Conservation (phyloP, 2,329 filamentous ascomycete species). For the Ascochyta koolunga region DNA sequence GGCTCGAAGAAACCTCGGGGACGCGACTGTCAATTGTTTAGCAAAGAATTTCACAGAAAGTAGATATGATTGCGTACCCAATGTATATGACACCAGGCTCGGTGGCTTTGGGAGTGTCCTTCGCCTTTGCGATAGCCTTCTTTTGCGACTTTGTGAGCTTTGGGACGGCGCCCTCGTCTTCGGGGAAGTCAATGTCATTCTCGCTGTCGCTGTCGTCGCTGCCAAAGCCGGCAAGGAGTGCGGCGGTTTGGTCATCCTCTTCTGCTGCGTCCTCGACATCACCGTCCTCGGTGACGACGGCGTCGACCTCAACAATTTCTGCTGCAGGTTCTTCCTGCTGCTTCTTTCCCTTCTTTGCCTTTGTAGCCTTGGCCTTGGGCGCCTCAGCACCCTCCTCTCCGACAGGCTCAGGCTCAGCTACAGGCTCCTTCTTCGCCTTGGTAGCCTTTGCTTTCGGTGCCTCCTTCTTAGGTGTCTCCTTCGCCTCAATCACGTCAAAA, state of each 20-base stretch:
- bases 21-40: conserved; percentile 64
- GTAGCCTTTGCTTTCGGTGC: conserved; percentile 26
- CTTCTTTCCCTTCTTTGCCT: conserved; percentile 31
- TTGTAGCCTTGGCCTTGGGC: conserved; percentile 27
- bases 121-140: conserved; percentile 56
- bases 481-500: conserved; percentile 16
- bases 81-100: conserved; percentile 85
- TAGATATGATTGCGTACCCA: conserved; percentile 57
- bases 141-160: conserved; percentile 37
- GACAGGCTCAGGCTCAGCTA: conserved; percentile 20
- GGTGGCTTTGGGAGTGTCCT: conserved; percentile 58
- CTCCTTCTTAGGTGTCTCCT: conserved; percentile 25
- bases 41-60: background rate
- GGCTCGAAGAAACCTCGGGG: conserved; percentile 95
- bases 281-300: conserved; percentile 17
- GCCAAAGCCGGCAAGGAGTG: conserved; percentile 58
- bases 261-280: conserved; percentile 33
- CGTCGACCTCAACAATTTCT: conserved; percentile 23
- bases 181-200: conserved; percentile 43
- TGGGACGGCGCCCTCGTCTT: conserved; percentile 46
- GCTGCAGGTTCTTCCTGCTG: conserved; percentile 27
- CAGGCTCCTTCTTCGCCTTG: conserved; percentile 31
- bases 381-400: conserved; percentile 19
- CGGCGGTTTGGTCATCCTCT: conserved; percentile 57
- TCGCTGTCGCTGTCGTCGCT: conserved; percentile 50